phyloP scores from a whole-genome alignment of 495 filamentous ascomycete genomes.

The Cladorrhinum samala region DNA sequence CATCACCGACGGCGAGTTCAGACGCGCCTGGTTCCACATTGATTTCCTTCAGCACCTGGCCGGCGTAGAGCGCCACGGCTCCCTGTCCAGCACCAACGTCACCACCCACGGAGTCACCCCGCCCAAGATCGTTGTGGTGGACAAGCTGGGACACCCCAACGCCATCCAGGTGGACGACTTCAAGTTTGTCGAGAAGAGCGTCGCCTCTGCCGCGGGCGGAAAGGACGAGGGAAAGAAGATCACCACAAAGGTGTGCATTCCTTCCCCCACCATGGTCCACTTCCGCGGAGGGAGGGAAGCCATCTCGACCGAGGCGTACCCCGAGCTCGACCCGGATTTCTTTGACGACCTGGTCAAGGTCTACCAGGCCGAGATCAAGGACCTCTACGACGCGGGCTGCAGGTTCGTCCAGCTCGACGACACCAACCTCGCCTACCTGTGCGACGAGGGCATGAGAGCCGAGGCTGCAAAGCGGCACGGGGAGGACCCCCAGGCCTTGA shows the following conservation, averaged over 20 bases:
- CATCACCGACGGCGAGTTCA: constrained; percentile 68
- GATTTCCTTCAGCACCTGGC: constrained; percentile 41
- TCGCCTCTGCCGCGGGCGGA: constrained; percentile 20
- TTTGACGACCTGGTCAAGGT: constrained; percentile 56
- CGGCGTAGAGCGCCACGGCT: constrained; percentile 39
- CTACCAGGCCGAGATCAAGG: constrained; percentile 55
- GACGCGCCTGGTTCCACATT: constrained; percentile 47
- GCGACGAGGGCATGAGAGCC: constrained; percentile 56
- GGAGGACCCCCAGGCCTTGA: constrained; percentile 48
- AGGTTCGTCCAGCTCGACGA: constrained; percentile 63
- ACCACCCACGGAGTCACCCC: constrained; percentile 38
- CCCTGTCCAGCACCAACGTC: constrained; percentile 37
- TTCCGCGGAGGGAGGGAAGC: constrained; percentile 56
- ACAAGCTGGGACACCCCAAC: constrained; percentile 39
- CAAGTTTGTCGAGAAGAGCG: constrained; percentile 49
- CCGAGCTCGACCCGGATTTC: constrained; percentile 49
- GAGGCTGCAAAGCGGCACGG: constrained; percentile 54
- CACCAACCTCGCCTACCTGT: constrained; percentile 61
- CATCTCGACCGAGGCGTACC: constrained; percentile 51
- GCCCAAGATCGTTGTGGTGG: constrained; percentile 39
- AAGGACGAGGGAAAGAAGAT: constrained; percentile 7
- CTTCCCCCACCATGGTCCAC: constrained; percentile 62
- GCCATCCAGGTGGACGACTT: constrained; percentile 56
- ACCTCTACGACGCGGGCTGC: constrained; percentile 55
- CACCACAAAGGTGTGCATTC: constrained; percentile 59